A percentile compares a stretch with the other conserved stretches of the same genome.
Evolutionary conservation across 257 asterid genomes (phyloP).

Genomic region (Echium plantagineum): DNA sequence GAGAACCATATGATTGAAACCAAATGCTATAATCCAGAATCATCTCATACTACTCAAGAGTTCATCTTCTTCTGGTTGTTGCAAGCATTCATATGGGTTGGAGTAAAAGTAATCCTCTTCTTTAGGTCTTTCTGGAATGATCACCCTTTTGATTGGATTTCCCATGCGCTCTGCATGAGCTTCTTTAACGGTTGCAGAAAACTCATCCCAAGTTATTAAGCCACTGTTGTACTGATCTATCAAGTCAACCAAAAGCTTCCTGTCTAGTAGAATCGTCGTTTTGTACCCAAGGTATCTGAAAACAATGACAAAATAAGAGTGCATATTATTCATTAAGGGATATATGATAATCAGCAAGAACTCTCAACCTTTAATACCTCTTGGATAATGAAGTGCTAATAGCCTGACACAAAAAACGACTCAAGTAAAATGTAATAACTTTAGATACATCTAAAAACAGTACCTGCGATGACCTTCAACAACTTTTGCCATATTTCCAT

Average conservation of each 20-base stretch:
- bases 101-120: conserved; percentile 65
- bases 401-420: too few species aligned
- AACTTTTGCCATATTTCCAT: conserved; percentile 35
- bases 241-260: conserved; percentile 32
- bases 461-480: conserved; percentile 41
- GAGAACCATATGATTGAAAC: background rate
- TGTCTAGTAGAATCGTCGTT: conserved; percentile 44
- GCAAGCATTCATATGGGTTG: conserved; percentile 64
- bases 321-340: background rate
- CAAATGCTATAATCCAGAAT: background rate
- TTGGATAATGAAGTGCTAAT: too few species aligned
- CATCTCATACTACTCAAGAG: background rate
- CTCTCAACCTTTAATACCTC: background rate
- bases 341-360: too few species aligned
- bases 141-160: conserved; percentile 25
- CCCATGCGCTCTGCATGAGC: conserved; percentile 43
- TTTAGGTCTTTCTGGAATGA: conserved; percentile 38
- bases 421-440: too few species aligned
- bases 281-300: conserved; percentile 46
- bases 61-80: conserved; percentile 15
- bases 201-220: conserved; percentile 44
- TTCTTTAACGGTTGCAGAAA: conserved; percentile 36
- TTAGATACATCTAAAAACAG: background rate
- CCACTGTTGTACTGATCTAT: conserved; percentile 32
- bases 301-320: background rate